Conservation (phyloP, 495 filamentous ascomycete species). For the Hypoxylon intermedium region DNA sequence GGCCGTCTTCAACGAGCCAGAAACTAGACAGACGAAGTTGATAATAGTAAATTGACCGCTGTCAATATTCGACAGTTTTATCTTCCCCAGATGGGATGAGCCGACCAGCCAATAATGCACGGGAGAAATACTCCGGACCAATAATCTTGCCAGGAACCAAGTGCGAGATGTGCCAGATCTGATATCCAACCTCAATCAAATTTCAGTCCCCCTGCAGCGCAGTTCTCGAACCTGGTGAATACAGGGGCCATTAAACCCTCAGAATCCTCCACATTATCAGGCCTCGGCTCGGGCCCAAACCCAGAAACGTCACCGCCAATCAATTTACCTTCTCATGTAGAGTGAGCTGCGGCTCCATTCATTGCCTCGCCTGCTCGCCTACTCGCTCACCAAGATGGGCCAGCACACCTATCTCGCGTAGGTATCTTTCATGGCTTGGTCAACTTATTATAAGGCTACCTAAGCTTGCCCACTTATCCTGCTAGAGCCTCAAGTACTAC, state of each 20-base stretch:
- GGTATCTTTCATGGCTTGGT: not conserved
- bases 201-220: constrained; percentile 7
- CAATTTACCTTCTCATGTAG: constrained; percentile 3
- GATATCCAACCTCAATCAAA: constrained; percentile 12
- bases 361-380: too few relatives aligned
- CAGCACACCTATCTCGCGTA: not conserved
- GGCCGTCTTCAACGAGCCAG: constrained; percentile 2
- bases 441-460: not conserved
- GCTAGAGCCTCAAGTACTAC: constrained; percentile 1
- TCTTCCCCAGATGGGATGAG: constrained; percentile 15
- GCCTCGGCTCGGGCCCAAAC: constrained; percentile 21
- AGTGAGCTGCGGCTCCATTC: constrained; percentile 8
- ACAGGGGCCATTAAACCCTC: constrained; percentile 5
- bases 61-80: constrained; percentile 20
- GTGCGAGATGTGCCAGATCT: constrained; percentile 7
- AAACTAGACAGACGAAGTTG: not conserved
- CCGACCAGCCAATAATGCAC: constrained; percentile 20
- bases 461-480: not conserved
- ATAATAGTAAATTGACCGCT: constrained; percentile 12
- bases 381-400: not conserved
- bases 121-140: constrained; percentile 33
- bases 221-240: not conserved
- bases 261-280: constrained; percentile 14
- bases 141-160: constrained; percentile 6
- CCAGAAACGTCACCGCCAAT: constrained; percentile 17